Evolutionary conservation across 768 basidiomycete species (phyloP), one percentile per base, ranked within the genome.

Genomic region (Leccinum arenicola): DNA sequence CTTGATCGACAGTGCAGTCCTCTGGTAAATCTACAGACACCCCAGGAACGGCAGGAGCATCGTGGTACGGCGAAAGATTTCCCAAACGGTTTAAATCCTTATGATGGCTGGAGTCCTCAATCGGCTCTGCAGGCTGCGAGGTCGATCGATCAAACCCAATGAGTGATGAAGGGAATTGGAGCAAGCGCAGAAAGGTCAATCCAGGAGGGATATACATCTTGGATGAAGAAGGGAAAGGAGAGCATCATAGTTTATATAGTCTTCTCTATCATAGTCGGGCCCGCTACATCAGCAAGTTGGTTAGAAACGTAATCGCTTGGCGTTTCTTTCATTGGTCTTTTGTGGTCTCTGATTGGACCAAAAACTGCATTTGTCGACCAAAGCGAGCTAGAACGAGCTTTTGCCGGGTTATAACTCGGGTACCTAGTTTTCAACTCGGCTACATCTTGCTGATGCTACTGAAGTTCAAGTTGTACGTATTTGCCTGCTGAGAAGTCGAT

Each of bases 1-100:
- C 74, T 66, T 75, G 77, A 31, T 77, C 73, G 17, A 79, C 73
- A 21, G 53, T 67, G 58, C 77, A 78, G 64, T 78, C 78, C 21
- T 55, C 64, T n/a, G 78, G 76, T n/a, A 78, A 62, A 29, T 69
- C 58, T 15, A 33, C 64, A 33, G 63, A 59, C 50, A 76, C 63
- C 8, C 72, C 73, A 29, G 45, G 60, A 38, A 70, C 63, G 8
- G 64, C 52, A 15, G 72, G 70, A 5, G 70, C 73, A 50, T 66
- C 65, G n/a, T 69, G 68, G 61, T 79, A 79, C 2, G 78, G 77
- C 2, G 76, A 67, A 52, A 78, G 40, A 52, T 70, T 77, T 35
- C 74, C 77, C 15, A 79, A 68, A 23, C 61, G 54, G 29, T 56
- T 57, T 3, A 60, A n/a, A 25, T 48, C 43, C 10, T 57, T 31